Evolutionary conservation across 1,139 yeast genomes (phyloP), one percentile per base, ranked within the genome.

Genomic region (Debaryomyces udenii): DNA sequence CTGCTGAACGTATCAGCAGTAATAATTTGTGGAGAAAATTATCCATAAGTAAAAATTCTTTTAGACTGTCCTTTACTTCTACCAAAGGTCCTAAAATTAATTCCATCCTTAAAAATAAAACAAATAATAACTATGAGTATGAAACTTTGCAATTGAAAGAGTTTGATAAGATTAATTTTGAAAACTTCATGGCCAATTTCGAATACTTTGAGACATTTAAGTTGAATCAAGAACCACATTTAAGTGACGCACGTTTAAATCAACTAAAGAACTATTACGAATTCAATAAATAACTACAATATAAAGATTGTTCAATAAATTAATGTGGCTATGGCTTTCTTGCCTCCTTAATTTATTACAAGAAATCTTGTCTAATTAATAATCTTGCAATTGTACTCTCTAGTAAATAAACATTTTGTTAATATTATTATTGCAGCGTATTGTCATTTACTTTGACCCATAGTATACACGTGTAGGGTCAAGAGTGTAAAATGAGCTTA

Each of bases 31-130:
- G 38, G 31, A 31, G 40, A 6, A 37, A 28, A 20, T 33, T 38
- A 13, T 36, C 44, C 6, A 14, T 31, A 9, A 29, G 39, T 7
- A 36, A 27, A 16, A 31, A 24, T 20, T 27, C 24, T 13, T 6
- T 31, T 6, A 27, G 35, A 9, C 16, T 18, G 9, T 11, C 7
- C 31, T 27, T 16, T 27, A 6, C 31, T 5, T 11, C 38, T 10
- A 22, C 17, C 6, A 24, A 15, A 10, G 16, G 30, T 6, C 28
- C 24, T 6, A 42, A 22, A 15, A 35, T 38, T 3, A 38, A 47
- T 38, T 51, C 64, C n/a, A 61, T 61, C 7, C 47, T 61, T 35
- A 59, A 55, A 39, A 55, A 51, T 24, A 55, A 53, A 34, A 44
- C 52, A n/a, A 55, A 56, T 34, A 42, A 44, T 16, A 59, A 64